Evolutionary conservation across 805 yeast species (phyloP).

Genomic region (Candida stauntonica): DNA sequence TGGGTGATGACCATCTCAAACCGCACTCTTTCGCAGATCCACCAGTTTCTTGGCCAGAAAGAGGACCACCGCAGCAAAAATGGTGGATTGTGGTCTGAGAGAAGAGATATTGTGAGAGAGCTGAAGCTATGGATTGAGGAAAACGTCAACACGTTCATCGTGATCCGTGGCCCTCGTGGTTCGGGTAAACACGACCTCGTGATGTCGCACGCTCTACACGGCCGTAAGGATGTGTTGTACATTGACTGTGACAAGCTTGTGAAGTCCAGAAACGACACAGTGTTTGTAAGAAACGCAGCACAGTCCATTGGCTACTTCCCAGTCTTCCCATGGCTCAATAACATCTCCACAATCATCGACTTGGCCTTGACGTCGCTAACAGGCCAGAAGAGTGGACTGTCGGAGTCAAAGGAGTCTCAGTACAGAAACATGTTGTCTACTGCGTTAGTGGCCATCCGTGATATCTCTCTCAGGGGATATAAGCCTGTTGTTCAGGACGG

Average conservation of each 20-base stretch:
- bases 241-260: conserved; percentile 76
- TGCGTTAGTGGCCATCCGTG: conserved; percentile 68
- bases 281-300: conserved; percentile 64
- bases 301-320: conserved; percentile 87
- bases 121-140: conserved; percentile 78
- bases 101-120: conserved; percentile 63
- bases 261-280: conserved; percentile 70
- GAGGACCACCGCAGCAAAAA: conserved; percentile 21
- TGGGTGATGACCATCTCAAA: conserved; percentile 31
- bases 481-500: conserved; percentile 30
- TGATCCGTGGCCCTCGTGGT: conserved; percentile 90
- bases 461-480: conserved; percentile 49
- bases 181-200: conserved; percentile 88
- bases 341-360: conserved; percentile 74
- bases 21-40: conserved; percentile 33
- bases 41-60: conserved; percentile 30
- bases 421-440: conserved; percentile 74
- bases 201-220: conserved; percentile 56
- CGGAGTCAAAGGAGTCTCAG: conserved; percentile 79
- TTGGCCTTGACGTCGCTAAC: conserved; percentile 84
- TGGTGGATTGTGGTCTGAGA: conserved; percentile 61
- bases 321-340: conserved; percentile 87
- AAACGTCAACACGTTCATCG: conserved; percentile 84
- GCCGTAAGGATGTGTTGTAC: conserved; percentile 56
- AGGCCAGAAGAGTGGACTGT: conserved; percentile 89